Evolutionary conservation across 2,329 filamentous ascomycete genomes (phyloP).

Genomic region (Aspergillus tubingensis): DNA sequence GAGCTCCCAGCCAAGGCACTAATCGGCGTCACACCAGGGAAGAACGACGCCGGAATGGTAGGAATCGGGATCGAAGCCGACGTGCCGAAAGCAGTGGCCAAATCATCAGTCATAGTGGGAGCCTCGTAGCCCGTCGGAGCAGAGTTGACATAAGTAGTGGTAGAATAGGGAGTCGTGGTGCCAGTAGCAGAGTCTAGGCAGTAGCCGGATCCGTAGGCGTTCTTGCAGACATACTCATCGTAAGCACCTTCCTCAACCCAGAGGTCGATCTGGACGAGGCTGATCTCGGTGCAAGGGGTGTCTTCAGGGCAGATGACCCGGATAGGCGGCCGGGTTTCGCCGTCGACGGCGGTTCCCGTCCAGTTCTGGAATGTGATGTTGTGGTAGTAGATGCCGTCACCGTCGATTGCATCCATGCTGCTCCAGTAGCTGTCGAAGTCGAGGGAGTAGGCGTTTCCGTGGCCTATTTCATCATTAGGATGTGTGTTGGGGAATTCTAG

Average conservation of each 20-base stretch:
- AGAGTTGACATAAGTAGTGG: conserved; percentile 25
- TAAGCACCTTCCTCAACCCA: conserved; percentile 33
- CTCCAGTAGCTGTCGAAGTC: conserved; percentile 59
- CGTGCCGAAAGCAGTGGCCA: conserved; percentile 29
- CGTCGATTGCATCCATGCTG: conserved; percentile 43
- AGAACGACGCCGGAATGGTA: conserved; percentile 29
- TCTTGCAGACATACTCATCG: conserved; percentile 49
- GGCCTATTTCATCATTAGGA: conserved; percentile 38
- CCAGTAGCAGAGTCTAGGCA: conserved; percentile 44
- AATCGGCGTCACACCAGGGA: conserved; percentile 33
- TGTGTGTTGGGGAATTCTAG: too few relatives aligned
- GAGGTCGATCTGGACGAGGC: conserved; percentile 55
- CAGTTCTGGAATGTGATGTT: conserved; percentile 59
- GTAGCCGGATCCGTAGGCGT: conserved; percentile 51
- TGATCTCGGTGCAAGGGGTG: conserved; percentile 56
- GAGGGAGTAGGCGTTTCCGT: conserved; percentile 60
- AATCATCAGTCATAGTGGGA: conserved; percentile 29
- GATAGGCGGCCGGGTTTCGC: conserved; percentile 54
- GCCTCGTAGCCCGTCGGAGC: conserved; percentile 32
- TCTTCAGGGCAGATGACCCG: conserved; percentile 54
- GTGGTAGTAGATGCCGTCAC: conserved; percentile 54
- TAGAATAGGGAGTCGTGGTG: conserved; percentile 21
- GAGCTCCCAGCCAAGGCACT: conserved; percentile 22
- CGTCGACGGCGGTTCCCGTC: conserved; percentile 55
- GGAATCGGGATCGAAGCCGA: conserved; percentile 26